Evolutionary conservation across 2,329 filamentous ascomycete genomes (phyloP).

Genomic region (Penicillium sp.): DNA sequence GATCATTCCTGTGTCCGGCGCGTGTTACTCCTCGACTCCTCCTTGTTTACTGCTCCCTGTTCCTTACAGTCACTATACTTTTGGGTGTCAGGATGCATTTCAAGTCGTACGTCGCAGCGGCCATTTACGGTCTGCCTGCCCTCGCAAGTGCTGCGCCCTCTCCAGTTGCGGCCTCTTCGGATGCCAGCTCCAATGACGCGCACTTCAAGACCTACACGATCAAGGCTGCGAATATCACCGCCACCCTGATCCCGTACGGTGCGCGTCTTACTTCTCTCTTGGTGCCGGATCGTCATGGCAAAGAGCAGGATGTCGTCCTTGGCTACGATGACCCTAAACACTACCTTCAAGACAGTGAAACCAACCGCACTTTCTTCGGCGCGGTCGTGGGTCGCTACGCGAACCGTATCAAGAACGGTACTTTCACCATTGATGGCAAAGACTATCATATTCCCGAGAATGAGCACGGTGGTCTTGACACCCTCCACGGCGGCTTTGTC

Average conservation of each 20-base stretch:
- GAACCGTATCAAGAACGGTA: slow-evolving; percentile 63
- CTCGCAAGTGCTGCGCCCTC: slow-evolving; percentile 33
- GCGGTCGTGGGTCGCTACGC: slow-evolving; percentile 59
- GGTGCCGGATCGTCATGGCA: slow-evolving; percentile 58
- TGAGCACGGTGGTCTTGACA: slow-evolving; percentile 58
- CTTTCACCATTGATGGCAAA: slow-evolving; percentile 57
- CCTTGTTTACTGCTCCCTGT: slow-evolving; percentile 38
- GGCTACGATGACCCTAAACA: slow-evolving; percentile 57
- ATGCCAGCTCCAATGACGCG: slow-evolving; percentile 25
- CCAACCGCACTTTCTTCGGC: slow-evolving; percentile 57
- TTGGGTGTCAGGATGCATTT: slow-evolving; percentile 47
- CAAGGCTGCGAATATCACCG: slow-evolving; percentile 55
- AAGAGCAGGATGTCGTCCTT: slow-evolving; percentile 56
- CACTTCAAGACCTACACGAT: slow-evolving; percentile 54
- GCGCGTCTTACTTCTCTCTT: slow-evolving; percentile 55
- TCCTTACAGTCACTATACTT: slow-evolving; percentile 36
- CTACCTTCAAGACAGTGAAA: slow-evolving; percentile 54
- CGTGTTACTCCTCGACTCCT: slow-evolving; percentile 40
- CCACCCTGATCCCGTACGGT: slow-evolving; percentile 56
- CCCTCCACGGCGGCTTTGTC: slow-evolving; percentile 58
- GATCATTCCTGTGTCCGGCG: slow-evolving; percentile 37
- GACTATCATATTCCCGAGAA: slow-evolving; percentile 58
- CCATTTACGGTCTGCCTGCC: slow-evolving; percentile 42
- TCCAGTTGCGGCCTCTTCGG: slow-evolving; percentile 19
- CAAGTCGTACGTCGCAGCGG: slow-evolving; percentile 40